Percentiles rank a stretch among this genome's conserved stretches.
Evolutionary conservation across 2,329 filamentous ascomycete species (phyloP).

Genomic region (Seiridium unicorne): DNA sequence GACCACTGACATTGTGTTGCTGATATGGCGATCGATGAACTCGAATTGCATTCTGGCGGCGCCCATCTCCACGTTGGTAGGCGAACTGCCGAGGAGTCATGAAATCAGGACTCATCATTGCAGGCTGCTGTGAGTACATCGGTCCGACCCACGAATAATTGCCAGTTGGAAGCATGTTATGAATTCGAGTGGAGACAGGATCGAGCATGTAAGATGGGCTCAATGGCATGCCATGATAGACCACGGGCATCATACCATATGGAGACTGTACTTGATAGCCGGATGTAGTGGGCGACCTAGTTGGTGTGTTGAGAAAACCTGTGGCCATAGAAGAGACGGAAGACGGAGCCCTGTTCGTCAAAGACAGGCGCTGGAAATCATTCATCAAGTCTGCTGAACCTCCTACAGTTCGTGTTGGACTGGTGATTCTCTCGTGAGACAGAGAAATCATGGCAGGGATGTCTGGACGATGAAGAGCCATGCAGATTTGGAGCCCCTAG

Average conservation of each 20-base stretch:
- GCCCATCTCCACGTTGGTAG: slow-evolving; percentile 33
- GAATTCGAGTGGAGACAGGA: slow-evolving; percentile 26
- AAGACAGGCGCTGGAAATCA: slow-evolving; percentile 24
- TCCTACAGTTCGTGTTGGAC: slow-evolving; percentile 17
- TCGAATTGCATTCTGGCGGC: slow-evolving; percentile 48
- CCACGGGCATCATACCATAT: slow-evolving; percentile 34
- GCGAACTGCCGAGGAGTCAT: slow-evolving; percentile 37
- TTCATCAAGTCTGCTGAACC: slow-evolving; percentile 18
- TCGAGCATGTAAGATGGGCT: slow-evolving; percentile 32
- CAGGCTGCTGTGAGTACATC: slow-evolving; percentile 17
- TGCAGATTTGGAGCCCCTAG: slow-evolving; percentile 27
- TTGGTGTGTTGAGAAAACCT: slow-evolving; percentile 21
- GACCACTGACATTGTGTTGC: slow-evolving; percentile 38
- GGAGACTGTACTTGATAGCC: slow-evolving; percentile 27
- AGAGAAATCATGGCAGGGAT: slow-evolving; percentile 18
- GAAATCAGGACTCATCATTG: slow-evolving; percentile 30
- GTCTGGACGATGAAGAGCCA: slow-evolving; percentile 26
- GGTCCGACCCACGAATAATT: slow-evolving; percentile 25
- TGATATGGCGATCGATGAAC: slow-evolving; percentile 45
- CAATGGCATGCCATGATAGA: slow-evolving; percentile 31
- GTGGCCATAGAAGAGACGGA: slow-evolving; percentile 16
- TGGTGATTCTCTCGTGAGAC: slow-evolving; percentile 14
- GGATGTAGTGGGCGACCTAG: slow-evolving; percentile 17
- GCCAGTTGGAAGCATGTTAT: slow-evolving; percentile 22
- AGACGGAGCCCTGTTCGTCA: slow-evolving; percentile 21